Percentiles rank a stretch among this genome's conserved stretches.
Conservation (phyloP, 768 basidiomycete species). For the Strobilomyces dryophilus region DNA sequence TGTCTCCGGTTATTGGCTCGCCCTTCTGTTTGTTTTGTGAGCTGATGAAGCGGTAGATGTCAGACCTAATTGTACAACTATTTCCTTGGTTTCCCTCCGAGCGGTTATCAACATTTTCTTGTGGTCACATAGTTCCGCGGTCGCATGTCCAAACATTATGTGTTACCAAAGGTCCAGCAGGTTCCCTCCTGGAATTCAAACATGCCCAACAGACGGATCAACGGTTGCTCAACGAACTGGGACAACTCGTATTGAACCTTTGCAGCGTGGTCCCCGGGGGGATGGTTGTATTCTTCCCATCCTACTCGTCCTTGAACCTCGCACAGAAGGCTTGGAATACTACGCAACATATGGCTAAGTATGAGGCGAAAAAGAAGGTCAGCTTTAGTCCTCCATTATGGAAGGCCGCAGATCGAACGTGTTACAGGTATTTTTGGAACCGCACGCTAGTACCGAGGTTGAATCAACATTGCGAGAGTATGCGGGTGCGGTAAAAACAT, state of each 20-base stretch:
- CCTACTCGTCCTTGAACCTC: slow-evolving; percentile 74
- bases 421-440: slow-evolving; percentile 85
- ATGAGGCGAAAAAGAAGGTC: slow-evolving; percentile 74
- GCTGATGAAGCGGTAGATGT: slow-evolving; percentile 50
- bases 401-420: not conserved
- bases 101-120: slow-evolving; percentile 77
- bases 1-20: slow-evolving; percentile 79
- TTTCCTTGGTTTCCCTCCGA: slow-evolving; percentile 61
- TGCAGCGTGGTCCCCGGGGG: slow-evolving; percentile 77
- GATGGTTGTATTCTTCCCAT: slow-evolving; percentile 92
- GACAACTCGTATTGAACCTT: slow-evolving; percentile 79
- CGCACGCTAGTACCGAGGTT: slow-evolving; percentile 64
- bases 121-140: slow-evolving; percentile 86
- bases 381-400: slow-evolving; percentile 4
- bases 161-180: slow-evolving; percentile 69
- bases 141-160: slow-evolving; percentile 75
- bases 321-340: slow-evolving; percentile 65
- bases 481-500: slow-evolving; percentile 41
- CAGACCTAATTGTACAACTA: slow-evolving; percentile 80
- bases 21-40: not conserved
- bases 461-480: slow-evolving; percentile 76
- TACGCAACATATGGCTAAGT: slow-evolving; percentile 56
- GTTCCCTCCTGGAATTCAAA: slow-evolving; percentile 76
- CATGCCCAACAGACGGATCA: slow-evolving; percentile 67
- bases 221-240: slow-evolving; percentile 72